phyloP scores from a whole-genome alignment of 1,139 yeast genomes.

The Diutina neorugosa region DNA sequence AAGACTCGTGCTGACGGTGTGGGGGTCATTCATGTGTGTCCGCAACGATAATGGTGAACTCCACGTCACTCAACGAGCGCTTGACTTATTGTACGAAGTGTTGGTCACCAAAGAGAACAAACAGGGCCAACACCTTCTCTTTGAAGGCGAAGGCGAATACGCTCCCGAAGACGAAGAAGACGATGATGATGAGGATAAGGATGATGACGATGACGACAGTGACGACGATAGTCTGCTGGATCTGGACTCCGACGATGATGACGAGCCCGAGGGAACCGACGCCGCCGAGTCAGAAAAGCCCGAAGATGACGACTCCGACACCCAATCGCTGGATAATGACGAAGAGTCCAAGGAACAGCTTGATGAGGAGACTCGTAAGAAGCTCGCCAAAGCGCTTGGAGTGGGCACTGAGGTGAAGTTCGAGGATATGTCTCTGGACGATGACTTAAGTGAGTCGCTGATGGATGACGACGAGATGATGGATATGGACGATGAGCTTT shows the following conservation, averaged over 20 bases:
- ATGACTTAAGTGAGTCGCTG: slow-evolving; percentile 49
- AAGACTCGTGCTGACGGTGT: slow-evolving; percentile 58
- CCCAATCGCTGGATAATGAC: slow-evolving; percentile 9
- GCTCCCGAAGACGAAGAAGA: slow-evolving; percentile 19
- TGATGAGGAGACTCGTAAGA: slow-evolving; percentile 58
- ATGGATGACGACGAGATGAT: slow-evolving; percentile 98
- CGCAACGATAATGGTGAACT: slow-evolving; percentile 17
- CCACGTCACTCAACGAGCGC: slow-evolving; percentile 26
- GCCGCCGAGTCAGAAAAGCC: slow-evolving; percentile 13
- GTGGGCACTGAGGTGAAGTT: slow-evolving; percentile 42
- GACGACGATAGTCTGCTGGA: slow-evolving; percentile 12
- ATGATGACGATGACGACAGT: slow-evolving; percentile 19
- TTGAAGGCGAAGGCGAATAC: slow-evolving; percentile 49
- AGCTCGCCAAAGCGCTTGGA: slow-evolving; percentile 70
- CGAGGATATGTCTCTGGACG: slow-evolving; percentile 25
- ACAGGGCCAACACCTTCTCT: slow-evolving; percentile 68
- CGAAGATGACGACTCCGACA: slow-evolving; percentile 17
- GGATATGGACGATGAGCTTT: slow-evolving; percentile 79
- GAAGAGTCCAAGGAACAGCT: slow-evolving; percentile 23
- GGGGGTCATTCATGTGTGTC: slow-evolving; percentile 47
- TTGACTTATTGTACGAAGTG: slow-evolving; percentile 53
- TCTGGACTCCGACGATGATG: slow-evolving; percentile 17
- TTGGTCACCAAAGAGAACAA: slow-evolving; percentile 66
- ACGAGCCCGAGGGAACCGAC: slow-evolving; percentile 16
- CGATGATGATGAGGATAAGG: slow-evolving; percentile 14